Base-by-base conservation (phyloP, 148 eudicot genomes). In the Hydrangea macrophylla region DNA sequence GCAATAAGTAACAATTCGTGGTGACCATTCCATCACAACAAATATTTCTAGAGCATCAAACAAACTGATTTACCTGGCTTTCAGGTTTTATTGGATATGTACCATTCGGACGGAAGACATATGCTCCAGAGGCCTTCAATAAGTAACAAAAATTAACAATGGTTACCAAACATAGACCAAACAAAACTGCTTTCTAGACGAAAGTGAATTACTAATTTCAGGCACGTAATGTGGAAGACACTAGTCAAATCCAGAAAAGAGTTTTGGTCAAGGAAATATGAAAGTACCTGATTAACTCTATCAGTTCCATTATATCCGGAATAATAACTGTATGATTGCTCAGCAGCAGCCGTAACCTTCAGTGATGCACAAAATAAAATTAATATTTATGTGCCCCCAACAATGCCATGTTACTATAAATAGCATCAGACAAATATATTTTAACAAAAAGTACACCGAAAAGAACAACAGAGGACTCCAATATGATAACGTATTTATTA, bases 41-140 rank as follows among this genome's bases (percentile, higher is more conserved):
- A 23, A 3, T 26, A 28, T 9, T 60, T 9, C 4, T 39, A 64
- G 12, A 25, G 60, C 9, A 55, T 62, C 23, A 62, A 28, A 70
- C 48, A 28, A 37, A 73, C 26, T 71, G 51, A 60, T n/a, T 57
- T 69, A 88, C 94, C 94, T 78, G 67, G 56, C 69, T 74, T 75
- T 82, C 79, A 30, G 87, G 40, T 37, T 73, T 69, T 72, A 82
- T 56, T 51, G 57, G 72, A 72, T 62, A 76, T 25, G 89, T 82
- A 56, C 84, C 83, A 79, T 82, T 86, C 33, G 95, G 95, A 68
- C 95, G 95, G 70, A 89, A 89, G 37, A 89, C 62, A 53, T 89
- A 89, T 39, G 95, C 95, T 60, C 95, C 95, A 23, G 95, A 89
- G 55, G 91, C 91, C 95, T 89, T 70, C 62, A 84, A 70, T 9